Evolutionary conservation across 768 basidiomycete species (phyloP).

Genomic region (Phanerochaete sordida): DNA sequence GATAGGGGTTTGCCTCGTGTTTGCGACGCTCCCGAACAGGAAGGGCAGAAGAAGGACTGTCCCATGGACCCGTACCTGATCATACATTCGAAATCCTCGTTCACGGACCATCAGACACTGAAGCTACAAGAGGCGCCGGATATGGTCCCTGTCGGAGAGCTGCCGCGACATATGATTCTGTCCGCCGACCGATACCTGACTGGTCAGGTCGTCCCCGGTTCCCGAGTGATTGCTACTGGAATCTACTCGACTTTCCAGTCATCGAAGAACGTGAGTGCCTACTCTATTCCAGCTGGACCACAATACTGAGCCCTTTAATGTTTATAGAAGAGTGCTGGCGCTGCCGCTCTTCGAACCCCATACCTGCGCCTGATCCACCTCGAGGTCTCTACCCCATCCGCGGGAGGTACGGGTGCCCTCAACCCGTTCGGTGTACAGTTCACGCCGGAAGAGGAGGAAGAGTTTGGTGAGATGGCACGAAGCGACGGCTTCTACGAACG

Average conservation of each 20-base stretch:
- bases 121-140: constrained; percentile 99
- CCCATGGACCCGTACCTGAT: constrained; percentile 96
- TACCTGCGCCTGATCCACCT: constrained; percentile 93
- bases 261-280: constrained; percentile 64
- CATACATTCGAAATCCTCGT: constrained; percentile 89
- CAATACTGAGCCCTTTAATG: neutral
- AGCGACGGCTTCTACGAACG: constrained; percentile 89
- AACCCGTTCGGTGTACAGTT: constrained; percentile 90
- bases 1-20: constrained; percentile 82
- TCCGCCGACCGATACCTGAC: constrained; percentile 90
- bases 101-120: constrained; percentile 93
- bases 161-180: constrained; percentile 92
- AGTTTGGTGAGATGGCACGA: constrained; percentile 88
- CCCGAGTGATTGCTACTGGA: constrained; percentile 92
- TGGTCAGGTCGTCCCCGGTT: constrained; percentile 92
- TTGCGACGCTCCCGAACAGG: constrained; percentile 77
- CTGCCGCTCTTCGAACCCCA: constrained; percentile 87
- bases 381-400: constrained; percentile 79
- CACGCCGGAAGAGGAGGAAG: constrained; percentile 95
- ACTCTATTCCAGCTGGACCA: too few relatives aligned
- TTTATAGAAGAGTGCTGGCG: constrained; percentile 69
- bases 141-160: constrained; percentile 98
- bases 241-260: constrained; percentile 97
- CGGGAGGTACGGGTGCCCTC: constrained; percentile 61
- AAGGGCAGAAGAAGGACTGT: constrained; percentile 91